phyloP scores from a whole-genome alignment of 2,329 filamentous ascomycete genomes.

The Corniculantispora saksenae region DNA sequence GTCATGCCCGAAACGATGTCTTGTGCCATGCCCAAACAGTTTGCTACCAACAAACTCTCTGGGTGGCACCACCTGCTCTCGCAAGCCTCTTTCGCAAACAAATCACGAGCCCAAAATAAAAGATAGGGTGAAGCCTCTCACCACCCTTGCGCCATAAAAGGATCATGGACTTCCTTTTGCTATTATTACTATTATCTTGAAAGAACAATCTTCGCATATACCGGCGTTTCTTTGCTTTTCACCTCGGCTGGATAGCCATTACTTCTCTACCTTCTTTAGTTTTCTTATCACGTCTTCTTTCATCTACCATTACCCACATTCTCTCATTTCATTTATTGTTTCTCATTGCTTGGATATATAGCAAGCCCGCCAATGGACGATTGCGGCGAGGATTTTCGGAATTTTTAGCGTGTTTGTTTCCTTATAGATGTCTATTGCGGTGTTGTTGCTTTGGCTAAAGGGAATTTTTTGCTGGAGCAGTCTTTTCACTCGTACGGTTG shows the following conservation, averaged over 20 bases:
- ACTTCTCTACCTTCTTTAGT: background rate
- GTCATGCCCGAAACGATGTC: background rate
- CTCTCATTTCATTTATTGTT: background rate
- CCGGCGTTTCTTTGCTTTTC: conserved; percentile 10
- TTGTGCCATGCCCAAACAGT: conserved; percentile 8
- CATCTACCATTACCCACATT: background rate
- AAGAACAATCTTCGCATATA: conserved; percentile 1
- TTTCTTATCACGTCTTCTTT: background rate
- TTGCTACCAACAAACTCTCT: conserved; percentile 5
- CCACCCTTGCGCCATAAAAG: background rate
- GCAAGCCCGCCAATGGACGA: background rate
- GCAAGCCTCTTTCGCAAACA: background rate
- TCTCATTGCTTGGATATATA: conserved; percentile 12
- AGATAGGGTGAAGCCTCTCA: background rate
- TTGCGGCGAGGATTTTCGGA: background rate
- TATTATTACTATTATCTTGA: background rate
- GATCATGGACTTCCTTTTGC: background rate
- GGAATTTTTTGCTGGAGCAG: conserved; percentile 8
- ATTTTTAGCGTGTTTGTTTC: background rate
- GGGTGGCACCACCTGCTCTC: background rate
- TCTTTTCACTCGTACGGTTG: background rate
- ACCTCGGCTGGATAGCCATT: background rate
- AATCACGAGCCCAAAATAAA: background rate
- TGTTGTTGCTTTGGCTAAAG: conserved; percentile 7
- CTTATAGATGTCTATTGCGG: conserved; percentile 8